Percentiles rank a stretch among this genome's conserved stretches.
These are phyloP conservation scores for Nothophaeocryptopus gaeumannii DNA, from an alignment of 2,329 filamentous ascomycete species.

Conservation along the genomic window DNA sequence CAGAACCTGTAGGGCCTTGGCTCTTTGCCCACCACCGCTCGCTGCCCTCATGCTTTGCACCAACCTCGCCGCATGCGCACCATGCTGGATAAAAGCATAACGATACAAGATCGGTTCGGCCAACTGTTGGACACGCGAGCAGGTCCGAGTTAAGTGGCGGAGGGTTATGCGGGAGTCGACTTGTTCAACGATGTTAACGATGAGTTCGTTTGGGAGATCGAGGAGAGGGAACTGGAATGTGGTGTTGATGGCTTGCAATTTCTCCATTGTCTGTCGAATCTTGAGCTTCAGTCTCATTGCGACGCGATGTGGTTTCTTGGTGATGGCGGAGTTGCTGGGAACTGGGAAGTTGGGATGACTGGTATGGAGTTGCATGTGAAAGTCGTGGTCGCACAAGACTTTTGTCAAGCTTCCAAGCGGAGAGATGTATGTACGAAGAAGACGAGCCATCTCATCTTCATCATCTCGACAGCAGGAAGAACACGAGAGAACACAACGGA, in stretches of 20 bases:
- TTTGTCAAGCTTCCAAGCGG: no score
- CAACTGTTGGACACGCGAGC: conserved; percentile 18
- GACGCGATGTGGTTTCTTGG: not conserved
- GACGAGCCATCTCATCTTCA: no score
- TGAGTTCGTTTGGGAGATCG: conserved; percentile 26
- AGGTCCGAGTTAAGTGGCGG: conserved; percentile 17
- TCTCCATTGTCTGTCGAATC: conserved; percentile 8
- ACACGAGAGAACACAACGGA: no score
- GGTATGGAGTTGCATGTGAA: no score
- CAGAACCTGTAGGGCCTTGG: conserved; percentile 14
- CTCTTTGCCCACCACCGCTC: conserved; percentile 5
- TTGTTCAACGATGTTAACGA: conserved; percentile 22
- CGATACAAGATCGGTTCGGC: conserved; percentile 24
- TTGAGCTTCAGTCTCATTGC: conserved; percentile 13
- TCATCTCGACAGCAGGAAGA: no score
- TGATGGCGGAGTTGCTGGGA: not conserved
- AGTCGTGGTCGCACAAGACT: no score
- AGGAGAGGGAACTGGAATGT: conserved; percentile 20
- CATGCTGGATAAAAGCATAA: conserved; percentile 14
- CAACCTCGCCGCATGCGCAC: not conserved
- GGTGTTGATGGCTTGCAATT: conserved; percentile 17
- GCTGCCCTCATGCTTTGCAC: no score
- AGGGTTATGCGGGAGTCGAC: conserved; percentile 18
- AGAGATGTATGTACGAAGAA: no score
- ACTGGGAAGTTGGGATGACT: no score